A percentile compares a stretch with the other conserved stretches of the same genome.
These are phyloP conservation scores for Cryptosporidium canis DNA, from an alignment of 169 alveolate genomes.

Conservation along the genomic window DNA sequence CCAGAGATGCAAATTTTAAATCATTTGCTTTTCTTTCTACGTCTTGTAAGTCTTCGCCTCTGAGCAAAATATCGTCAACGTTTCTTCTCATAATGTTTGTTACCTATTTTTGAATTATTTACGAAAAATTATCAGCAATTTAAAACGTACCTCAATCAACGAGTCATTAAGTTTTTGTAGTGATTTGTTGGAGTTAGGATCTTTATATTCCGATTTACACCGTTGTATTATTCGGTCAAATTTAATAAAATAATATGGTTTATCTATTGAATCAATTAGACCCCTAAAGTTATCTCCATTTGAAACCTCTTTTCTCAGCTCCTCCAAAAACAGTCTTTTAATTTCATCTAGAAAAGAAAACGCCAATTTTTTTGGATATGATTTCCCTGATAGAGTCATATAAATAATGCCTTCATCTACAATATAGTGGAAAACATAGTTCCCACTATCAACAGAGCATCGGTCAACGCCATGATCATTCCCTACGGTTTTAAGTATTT, in stretches of 20 bases:
- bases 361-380: slow-evolving; percentile 87
- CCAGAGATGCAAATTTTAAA: slow-evolving; percentile 51
- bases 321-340: slow-evolving; percentile 80
- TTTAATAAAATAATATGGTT: slow-evolving; percentile 84
- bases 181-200: slow-evolving; percentile 74
- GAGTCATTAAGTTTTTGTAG: slow-evolving; percentile 74
- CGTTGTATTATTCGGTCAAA: slow-evolving; percentile 81
- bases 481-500: slow-evolving; percentile 72
- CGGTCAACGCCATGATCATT: slow-evolving; percentile 25
- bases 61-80: slow-evolving; percentile 76
- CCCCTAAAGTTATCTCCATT: slow-evolving; percentile 80
- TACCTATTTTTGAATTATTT: slow-evolving; percentile 4
- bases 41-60: slow-evolving; percentile 77
- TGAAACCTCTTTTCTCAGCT: slow-evolving; percentile 81
- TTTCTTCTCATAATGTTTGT: slow-evolving; percentile 76
- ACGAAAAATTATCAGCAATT: not conserved
- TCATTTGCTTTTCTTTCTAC: slow-evolving; percentile 66
- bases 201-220: slow-evolving; percentile 75
- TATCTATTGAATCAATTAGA: slow-evolving; percentile 83
- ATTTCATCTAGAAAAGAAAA: slow-evolving; percentile 84
- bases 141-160: slow-evolving; percentile 70
- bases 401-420: slow-evolving; percentile 79
- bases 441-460: slow-evolving; percentile 55
- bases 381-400: slow-evolving; percentile 81
- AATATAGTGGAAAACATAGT: slow-evolving; percentile 74